Conservation (phyloP, 139 green algal genomes). For the Micromonas pusilla region DNA sequence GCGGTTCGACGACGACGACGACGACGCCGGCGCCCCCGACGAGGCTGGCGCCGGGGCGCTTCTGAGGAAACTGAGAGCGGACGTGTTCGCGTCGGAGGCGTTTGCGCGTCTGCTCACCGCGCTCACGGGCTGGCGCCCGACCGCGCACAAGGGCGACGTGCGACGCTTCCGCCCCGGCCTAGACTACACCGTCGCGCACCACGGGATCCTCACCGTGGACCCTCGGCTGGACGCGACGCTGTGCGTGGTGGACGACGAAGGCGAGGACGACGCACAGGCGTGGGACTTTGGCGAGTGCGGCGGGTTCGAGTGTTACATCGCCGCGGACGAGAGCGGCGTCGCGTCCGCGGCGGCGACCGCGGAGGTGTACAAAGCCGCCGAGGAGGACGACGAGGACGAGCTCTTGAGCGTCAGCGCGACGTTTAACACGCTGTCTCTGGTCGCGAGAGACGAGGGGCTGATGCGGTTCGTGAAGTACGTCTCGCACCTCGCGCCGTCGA, state of each 20-base stretch:
- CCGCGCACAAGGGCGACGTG: conserved; percentile 39
- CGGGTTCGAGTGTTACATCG: conserved; percentile 77
- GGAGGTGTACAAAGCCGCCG: conserved; percentile 16
- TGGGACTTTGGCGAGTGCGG: conserved; percentile 65
- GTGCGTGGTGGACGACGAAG: conserved; percentile 59
- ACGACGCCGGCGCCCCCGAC: conserved; percentile 2
- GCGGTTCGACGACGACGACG: conserved; percentile 34
- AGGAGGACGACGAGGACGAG: conserved; percentile 56
- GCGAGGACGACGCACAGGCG: conserved; percentile 20
- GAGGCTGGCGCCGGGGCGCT: background rate
- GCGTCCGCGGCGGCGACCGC: conserved; percentile 4
- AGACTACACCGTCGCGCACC: conserved; percentile 80
- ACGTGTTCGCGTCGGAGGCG: conserved; percentile 42
- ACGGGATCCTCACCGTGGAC: conserved; percentile 49
- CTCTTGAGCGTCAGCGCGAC: conserved; percentile 70
- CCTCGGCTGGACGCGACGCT: conserved; percentile 64
- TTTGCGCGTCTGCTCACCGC: conserved; percentile 56
- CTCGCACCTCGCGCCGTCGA: background rate
- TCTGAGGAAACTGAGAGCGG: background rate
- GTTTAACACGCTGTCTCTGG: conserved; percentile 72
- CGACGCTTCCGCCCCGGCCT: conserved; percentile 69
- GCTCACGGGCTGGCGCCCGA: background rate
- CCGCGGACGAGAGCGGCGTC: conserved; percentile 37
- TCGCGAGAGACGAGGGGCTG: conserved; percentile 67
- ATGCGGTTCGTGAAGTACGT: conserved; percentile 83